These are phyloP conservation scores for Backusella mclennaniae DNA, from an alignment of 192 early-diverging fungal species.

Conservation along the genomic window DNA sequence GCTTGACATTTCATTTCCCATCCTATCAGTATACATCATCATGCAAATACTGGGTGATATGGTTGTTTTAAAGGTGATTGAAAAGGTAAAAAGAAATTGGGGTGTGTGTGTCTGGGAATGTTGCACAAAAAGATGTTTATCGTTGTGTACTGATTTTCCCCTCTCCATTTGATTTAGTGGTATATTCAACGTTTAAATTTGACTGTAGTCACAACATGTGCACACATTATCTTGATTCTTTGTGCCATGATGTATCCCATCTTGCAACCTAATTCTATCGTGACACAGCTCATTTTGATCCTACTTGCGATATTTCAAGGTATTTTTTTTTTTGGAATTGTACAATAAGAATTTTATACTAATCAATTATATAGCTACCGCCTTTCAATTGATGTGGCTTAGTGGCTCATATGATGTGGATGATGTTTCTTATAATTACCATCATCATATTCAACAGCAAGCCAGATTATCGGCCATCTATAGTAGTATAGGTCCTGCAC, in stretches of 20 bases:
- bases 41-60: not conserved
- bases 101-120: not conserved
- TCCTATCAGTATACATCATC: not conserved
- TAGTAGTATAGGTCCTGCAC: slow-evolving; percentile 20
- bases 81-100: not conserved
- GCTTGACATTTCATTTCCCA: not conserved
- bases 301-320: not conserved
- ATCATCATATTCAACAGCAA: slow-evolving; percentile 15
- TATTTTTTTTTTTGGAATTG: not conserved
- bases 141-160: not conserved
- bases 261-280: not conserved
- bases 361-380: not conserved
- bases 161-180: not conserved
- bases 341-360: not conserved
- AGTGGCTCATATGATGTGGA: not conserved
- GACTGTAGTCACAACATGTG: not conserved
- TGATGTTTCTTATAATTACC: not conserved
- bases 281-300: slow-evolving; percentile 5
- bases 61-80: not conserved
- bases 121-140: not conserved
- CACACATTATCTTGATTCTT: slow-evolving; percentile 8
- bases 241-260: slow-evolving; percentile 3
- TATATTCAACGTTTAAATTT: slow-evolving; percentile 10
- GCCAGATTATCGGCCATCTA: slow-evolving; percentile 22
- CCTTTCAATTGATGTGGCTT: slow-evolving; percentile 17